These are phyloP conservation scores for Mycena pura DNA, from an alignment of 768 basidiomycete genomes.

Conservation along the genomic window DNA sequence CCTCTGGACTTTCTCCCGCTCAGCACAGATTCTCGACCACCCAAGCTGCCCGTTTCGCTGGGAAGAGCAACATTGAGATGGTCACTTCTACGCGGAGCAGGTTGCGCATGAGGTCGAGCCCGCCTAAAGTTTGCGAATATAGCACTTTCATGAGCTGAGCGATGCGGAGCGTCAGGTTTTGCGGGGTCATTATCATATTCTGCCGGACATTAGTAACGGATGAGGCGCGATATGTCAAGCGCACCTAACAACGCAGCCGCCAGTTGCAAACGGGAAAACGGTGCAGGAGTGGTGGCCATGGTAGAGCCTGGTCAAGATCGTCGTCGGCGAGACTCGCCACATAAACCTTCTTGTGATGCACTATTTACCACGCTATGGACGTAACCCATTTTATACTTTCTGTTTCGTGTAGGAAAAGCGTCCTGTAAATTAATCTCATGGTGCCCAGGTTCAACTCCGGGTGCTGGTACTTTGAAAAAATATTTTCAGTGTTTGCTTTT, in stretches of 20 bases:
- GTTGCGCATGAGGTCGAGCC: constrained; percentile 52
- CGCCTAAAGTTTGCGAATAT: constrained; percentile 83
- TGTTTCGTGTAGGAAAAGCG: too few species aligned
- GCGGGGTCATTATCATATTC: constrained; percentile 90
- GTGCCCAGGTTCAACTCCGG: too few species aligned
- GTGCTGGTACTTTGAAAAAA: too few species aligned
- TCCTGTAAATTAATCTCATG: too few species aligned
- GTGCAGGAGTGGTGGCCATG: constrained; percentile 43
- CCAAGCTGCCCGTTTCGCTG: constrained; percentile 58
- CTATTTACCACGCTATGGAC: too few species aligned
- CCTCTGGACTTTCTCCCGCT: constrained; percentile 57
- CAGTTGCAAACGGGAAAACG: constrained; percentile 85
- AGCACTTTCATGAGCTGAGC: constrained; percentile 82
- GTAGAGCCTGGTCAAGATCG: not conserved
- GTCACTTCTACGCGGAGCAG: constrained; percentile 61
- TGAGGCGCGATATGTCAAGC: constrained; percentile 24
- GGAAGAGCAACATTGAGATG: constrained; percentile 73
- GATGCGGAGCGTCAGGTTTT: constrained; percentile 65
- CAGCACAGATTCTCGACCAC: constrained; percentile 53
- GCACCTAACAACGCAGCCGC: constrained; percentile 86
- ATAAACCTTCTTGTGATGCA: too few species aligned
- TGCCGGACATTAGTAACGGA: constrained; percentile 35
- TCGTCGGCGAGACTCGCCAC: not conserved
- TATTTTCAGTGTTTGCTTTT: too few species aligned
- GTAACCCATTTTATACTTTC: too few species aligned